A percentile compares a stretch with the other conserved stretches of the same genome.
phyloP scores from a whole-genome alignment of 192 early-diverging fungal species.

The Entophlyctis helioformis region DNA sequence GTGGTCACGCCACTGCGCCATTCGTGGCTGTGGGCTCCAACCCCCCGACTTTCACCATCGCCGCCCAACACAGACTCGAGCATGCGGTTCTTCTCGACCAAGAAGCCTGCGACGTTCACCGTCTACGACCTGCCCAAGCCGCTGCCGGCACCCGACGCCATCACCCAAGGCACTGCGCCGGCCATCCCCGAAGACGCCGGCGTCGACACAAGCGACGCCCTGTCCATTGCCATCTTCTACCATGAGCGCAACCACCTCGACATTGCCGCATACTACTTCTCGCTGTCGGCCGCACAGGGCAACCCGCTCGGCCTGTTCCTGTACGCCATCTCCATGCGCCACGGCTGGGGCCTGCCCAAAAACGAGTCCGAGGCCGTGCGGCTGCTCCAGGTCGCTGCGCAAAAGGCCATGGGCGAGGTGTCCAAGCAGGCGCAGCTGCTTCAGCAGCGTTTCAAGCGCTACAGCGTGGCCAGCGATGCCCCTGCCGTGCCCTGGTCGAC shows the following conservation, averaged over 20 bases:
- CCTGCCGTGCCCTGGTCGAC: background rate
- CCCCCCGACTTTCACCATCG: too few species aligned
- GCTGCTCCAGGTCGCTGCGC: slow-evolving; percentile 17
- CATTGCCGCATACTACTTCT: slow-evolving; percentile 37
- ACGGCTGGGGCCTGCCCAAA: slow-evolving; percentile 34
- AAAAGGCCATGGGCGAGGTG: slow-evolving; percentile 16
- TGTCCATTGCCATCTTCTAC: slow-evolving; percentile 31
- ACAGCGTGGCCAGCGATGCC: background rate
- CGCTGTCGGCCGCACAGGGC: slow-evolving; percentile 22
- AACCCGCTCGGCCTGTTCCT: slow-evolving; percentile 32
- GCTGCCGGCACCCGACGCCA: too few species aligned
- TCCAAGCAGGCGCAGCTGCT: background rate
- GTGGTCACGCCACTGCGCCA: too few species aligned
- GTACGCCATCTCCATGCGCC: slow-evolving; percentile 37
- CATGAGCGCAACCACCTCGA: slow-evolving; percentile 29
- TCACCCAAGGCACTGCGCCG: too few species aligned
- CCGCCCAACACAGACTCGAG: too few species aligned
- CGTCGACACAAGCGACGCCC: slow-evolving; percentile 22
- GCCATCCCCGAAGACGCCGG: too few species aligned
- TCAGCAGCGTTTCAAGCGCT: background rate
- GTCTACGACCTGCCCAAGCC: too few species aligned
- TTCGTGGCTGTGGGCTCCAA: too few species aligned
- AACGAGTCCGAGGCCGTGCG: slow-evolving; percentile 18
- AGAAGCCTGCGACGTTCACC: too few species aligned
- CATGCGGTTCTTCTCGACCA: too few species aligned